These are phyloP conservation scores for Penicillium sp. DNA, from an alignment of 2,329 filamentous ascomycete species.

Conservation along the genomic window DNA sequence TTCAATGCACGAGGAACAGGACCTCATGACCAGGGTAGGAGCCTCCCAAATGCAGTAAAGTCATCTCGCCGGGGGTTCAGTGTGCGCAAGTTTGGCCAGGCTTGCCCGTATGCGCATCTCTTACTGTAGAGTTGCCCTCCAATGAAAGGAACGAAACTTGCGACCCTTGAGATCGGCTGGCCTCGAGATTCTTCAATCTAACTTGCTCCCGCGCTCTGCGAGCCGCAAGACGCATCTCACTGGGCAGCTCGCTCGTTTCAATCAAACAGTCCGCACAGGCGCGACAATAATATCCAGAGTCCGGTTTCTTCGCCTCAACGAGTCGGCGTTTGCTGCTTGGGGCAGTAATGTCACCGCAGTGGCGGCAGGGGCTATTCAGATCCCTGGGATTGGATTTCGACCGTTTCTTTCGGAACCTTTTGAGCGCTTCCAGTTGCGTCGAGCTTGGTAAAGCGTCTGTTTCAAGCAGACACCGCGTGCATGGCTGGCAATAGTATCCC, in stretches of 20 bases:
- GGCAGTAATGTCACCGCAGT: constrained; percentile 3
- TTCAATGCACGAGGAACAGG: too few species aligned
- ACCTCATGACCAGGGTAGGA: too few species aligned
- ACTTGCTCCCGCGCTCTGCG: constrained; percentile 5
- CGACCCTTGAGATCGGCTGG: not conserved
- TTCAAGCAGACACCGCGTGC: constrained; percentile 1
- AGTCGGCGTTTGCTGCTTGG: constrained; percentile 10
- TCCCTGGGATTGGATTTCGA: not conserved
- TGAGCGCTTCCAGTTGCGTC: not conserved
- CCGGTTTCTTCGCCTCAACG: not conserved
- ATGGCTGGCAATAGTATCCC: constrained; percentile 9
- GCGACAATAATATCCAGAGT: constrained; percentile 8
- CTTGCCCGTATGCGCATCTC: not conserved
- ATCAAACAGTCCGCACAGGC: not conserved
- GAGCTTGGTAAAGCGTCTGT: constrained; percentile 1
- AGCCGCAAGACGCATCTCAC: not conserved
- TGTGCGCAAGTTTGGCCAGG: not conserved
- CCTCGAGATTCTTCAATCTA: not conserved
- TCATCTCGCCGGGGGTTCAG: not conserved
- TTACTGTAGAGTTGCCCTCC: not conserved
- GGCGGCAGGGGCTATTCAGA: constrained; percentile 1
- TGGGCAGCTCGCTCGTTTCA: not conserved
- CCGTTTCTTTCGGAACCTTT: not conserved
- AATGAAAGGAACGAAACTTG: not conserved
- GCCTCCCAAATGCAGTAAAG: not conserved